Evolutionary conservation across 331 rosid genomes (phyloP), one percentile per base, ranked within the genome.

Genomic region (Rhamnella rubrinervis): DNA sequence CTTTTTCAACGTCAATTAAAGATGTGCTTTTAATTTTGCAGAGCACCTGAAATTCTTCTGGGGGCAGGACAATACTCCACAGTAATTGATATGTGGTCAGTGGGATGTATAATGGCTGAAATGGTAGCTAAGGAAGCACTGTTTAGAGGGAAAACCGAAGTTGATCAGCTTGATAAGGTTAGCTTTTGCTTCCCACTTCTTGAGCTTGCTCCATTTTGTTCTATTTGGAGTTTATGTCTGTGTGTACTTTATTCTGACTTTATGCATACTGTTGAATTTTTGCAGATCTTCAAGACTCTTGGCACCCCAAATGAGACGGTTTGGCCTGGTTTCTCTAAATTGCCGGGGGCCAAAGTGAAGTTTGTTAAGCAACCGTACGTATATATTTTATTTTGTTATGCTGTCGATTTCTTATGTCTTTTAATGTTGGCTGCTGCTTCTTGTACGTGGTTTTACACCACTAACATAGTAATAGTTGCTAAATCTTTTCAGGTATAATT

Each of bases 41-140:
- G 99, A 66, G 96, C 99, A 21, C 99, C 99, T 59, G 99, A 95
- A 72, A 86, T 95, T 23, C 78, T 95, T 46, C 61, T 95, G 35
- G 97, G 97, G 0, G 60, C 85, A 26, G 86, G 82, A 57, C 87
- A 87, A 71, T 95, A 95, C 82, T 95, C 99, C 10, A 95, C 96
- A 2, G 97, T 97, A 8, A 83, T 95, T 77, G 99, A 95, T 71
- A 83, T 95, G 96, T 95, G 99, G 97, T 95, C 99, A 0, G 85
- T 91, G 53, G 99, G 99, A 26, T 95, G 99, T 68, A 87, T 95
- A 81, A 89, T 95, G 97, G 97, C 96, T 8, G 99, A 95, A 71
- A 68, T 91, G 72, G 52, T 95, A 75, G 83, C 92, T 0, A 89
- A 86, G 88, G 82, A 81, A 23, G 85, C 99, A n/a, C 89, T 95